Percentiles rank a stretch among this genome's conserved stretches.
Evolutionary conservation across 1,139 yeast genomes (phyloP).

Genomic region (Hansenula sp.): DNA sequence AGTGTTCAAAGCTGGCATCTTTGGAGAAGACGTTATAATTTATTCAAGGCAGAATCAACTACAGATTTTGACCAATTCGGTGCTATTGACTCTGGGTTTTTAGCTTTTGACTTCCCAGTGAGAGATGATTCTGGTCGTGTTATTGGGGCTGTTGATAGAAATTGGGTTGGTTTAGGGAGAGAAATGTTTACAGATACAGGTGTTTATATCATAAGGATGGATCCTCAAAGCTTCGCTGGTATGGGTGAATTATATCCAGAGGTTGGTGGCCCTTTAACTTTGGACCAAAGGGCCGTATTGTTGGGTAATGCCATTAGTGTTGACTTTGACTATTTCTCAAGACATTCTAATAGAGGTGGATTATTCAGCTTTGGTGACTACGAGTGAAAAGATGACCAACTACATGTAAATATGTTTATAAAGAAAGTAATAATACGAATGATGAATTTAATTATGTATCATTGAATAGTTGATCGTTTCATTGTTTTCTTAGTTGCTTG

Average conservation of each 20-base stretch:
- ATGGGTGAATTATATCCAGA: conserved; percentile 13
- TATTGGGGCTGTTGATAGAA: conserved; percentile 78
- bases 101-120: conserved; percentile 85
- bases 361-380: conserved; percentile 33
- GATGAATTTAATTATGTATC: too few relatives aligned
- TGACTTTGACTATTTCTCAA: conserved; percentile 91
- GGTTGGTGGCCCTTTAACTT: conserved; percentile 36
- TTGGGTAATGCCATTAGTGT: conserved; percentile 86
- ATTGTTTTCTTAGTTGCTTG: conserved; percentile 1
- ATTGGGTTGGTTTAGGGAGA: conserved; percentile 93
- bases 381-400: conserved; percentile 28
- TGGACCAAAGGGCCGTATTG: conserved; percentile 83
- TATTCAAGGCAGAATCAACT: conserved; percentile 44
- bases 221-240: conserved; percentile 23
- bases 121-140: conserved; percentile 52
- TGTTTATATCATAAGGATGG: conserved; percentile 82
- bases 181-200: conserved; percentile 95
- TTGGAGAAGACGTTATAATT: conserved; percentile 84
- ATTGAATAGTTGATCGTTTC: too few relatives aligned
- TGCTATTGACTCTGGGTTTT: conserved; percentile 77
- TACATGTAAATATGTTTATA: too few relatives aligned
- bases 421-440: neutral
- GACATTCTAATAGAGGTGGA: conserved; percentile 57
- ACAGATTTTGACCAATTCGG: conserved; percentile 68
- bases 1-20: conserved; percentile 90